Evolutionary conservation across 2,329 filamentous ascomycete genomes (phyloP).

Genomic region (Didymellaceae sp.): DNA sequence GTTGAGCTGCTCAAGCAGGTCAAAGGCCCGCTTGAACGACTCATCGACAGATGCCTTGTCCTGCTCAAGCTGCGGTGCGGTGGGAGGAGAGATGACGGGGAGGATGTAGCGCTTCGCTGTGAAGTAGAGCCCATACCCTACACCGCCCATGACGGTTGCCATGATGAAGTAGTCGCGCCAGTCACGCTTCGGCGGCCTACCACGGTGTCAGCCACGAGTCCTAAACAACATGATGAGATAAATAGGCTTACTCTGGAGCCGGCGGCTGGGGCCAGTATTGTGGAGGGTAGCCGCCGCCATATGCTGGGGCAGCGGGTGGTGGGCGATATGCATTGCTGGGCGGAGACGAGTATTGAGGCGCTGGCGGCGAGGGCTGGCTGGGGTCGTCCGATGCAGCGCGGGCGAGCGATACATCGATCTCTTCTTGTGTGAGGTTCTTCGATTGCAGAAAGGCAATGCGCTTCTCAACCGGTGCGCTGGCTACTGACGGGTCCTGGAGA

Average conservation of each 20-base stretch:
- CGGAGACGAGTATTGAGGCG: constrained; percentile 53
- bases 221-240: neutral
- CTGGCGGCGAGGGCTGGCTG: constrained; percentile 56
- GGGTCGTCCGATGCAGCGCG: constrained; percentile 67
- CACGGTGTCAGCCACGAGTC: constrained; percentile 17
- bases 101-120: constrained; percentile 89
- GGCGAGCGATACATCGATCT: constrained; percentile 83
- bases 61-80: constrained; percentile 88
- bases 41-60: constrained; percentile 94
- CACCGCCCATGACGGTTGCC: constrained; percentile 90
- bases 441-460: constrained; percentile 91
- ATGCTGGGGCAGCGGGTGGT: constrained; percentile 54
- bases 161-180: constrained; percentile 99
- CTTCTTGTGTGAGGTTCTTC: constrained; percentile 96
- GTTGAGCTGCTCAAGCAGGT: constrained; percentile 87
- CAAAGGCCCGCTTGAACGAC: constrained; percentile 90
- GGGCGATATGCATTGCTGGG: constrained; percentile 54
- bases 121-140: constrained; percentile 86
- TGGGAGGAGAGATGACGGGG: constrained; percentile 90
- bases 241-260: constrained; percentile 57
- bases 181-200: constrained; percentile 74
- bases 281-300: constrained; percentile 60
- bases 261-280: constrained; percentile 60
- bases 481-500: constrained; percentile 91
- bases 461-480: constrained; percentile 88